Percentiles rank a stretch among this genome's conserved stretches.
These are phyloP conservation scores for Clonostachys chloroleuca DNA, from an alignment of 2,329 filamentous ascomycete genomes.

Conservation along the genomic window DNA sequence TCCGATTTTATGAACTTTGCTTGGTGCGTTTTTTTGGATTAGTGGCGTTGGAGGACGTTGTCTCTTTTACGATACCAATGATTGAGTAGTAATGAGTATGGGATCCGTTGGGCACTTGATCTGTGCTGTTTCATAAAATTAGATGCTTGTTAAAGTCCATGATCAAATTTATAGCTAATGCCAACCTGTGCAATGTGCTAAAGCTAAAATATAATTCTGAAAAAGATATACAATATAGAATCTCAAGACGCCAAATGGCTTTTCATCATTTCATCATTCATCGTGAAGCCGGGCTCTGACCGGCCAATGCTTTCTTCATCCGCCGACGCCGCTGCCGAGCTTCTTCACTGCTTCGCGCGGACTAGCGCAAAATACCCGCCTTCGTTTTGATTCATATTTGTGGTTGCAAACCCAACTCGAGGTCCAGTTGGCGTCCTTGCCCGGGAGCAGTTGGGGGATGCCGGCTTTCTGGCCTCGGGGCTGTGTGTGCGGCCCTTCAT, in stretches of 20 bases:
- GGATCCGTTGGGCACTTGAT: neutral
- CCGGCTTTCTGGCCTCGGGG: slow-evolving; percentile 16
- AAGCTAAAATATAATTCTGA: too few species aligned
- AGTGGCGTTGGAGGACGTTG: slow-evolving; percentile 1
- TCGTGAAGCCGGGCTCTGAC: too few species aligned
- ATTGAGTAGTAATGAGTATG: neutral
- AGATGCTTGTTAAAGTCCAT: too few species aligned
- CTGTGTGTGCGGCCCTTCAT: slow-evolving; percentile 33
- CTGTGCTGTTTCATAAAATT: too few species aligned
- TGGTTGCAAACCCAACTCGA: slow-evolving; percentile 14
- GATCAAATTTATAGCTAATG: too few species aligned
- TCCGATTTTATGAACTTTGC: neutral
- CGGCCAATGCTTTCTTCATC: too few species aligned
- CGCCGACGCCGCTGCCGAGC: too few species aligned
- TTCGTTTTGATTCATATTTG: slow-evolving; percentile 14
- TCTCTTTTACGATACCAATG: slow-evolving; percentile 10
- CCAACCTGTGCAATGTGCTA: too few species aligned
- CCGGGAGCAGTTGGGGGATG: slow-evolving; percentile 41
- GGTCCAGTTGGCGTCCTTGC: slow-evolving; percentile 40
- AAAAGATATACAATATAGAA: too few species aligned
- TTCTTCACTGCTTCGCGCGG: neutral
- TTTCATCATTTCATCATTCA: too few species aligned
- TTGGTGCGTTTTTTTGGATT: neutral
- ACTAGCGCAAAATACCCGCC: slow-evolving; percentile 37
- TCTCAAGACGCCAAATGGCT: too few species aligned